These are phyloP conservation scores for Ganoderma boninense DNA, from an alignment of 1,284 basidiomycete genomes.

Conservation along the genomic window DNA sequence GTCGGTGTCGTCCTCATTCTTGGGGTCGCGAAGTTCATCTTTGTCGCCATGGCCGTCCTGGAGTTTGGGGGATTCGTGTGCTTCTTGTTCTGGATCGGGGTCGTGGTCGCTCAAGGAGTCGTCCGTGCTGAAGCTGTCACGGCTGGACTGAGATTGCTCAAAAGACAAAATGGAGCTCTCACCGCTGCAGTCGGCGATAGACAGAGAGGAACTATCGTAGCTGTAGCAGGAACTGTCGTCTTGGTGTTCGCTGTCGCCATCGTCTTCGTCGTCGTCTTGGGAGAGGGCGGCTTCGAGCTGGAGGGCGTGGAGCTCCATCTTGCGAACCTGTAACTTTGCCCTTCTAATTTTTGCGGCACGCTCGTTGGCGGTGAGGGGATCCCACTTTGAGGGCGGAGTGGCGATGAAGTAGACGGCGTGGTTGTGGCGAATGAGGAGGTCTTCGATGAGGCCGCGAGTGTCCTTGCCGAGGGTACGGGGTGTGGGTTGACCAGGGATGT, in stretches of 20 bases:
- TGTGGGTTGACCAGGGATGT: not conserved
- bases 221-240: not conserved
- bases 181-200: not conserved
- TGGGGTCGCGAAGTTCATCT: not conserved
- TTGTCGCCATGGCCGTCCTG: not conserved
- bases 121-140: not conserved
- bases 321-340: constrained; percentile 1
- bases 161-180: not conserved
- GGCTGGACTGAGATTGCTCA: not conserved
- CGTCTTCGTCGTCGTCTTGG: not conserved
- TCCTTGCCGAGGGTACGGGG: constrained; percentile 1
- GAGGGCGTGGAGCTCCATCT: not conserved
- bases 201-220: not conserved
- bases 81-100: not conserved
- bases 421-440: not conserved
- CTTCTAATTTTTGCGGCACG: not conserved
- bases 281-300: not conserved
- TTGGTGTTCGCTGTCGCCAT: not conserved
- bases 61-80: not conserved
- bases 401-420: constrained; percentile 9
- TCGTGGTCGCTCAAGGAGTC: not conserved
- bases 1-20: not conserved
- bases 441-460: constrained; percentile 3
- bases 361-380: not conserved
- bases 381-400: not conserved